Evolutionary conservation across 176 grass and related monocot species (phyloP), one percentile per base, ranked within the genome.

Genomic region (Aechmea fasciata): DNA sequence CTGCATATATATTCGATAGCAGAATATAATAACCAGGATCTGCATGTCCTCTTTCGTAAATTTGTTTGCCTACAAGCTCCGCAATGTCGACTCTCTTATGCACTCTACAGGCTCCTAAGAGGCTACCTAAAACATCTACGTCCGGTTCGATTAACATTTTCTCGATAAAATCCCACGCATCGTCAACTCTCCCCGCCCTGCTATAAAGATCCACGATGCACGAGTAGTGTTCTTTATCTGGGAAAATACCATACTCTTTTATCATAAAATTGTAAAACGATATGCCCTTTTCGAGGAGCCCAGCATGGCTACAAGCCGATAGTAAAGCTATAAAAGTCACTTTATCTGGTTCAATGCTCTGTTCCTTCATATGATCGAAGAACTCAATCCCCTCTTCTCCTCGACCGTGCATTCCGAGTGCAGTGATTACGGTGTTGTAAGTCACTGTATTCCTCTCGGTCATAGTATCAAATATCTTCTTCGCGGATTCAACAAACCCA

Each of bases 11-110:
- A 64, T 90, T 90, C 54, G 87, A 86, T 17, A 90, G 20, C 24
- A 90, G 77, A 83, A 90, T 77, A 63, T 86, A 81, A 51, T 90
- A 90, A n/a, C 87, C 87, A 64, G 87, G 80, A 83, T 90, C 83
- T 68, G 49, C 64, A 55, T 80, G 62, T 11, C 75, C 83, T 68
- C 70, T 77, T 57, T 85, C 83, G 77, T 85, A 85, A 79, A 86
- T 90, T 71, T 47, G 71, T 57, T 68, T 48, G 9, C 79, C 64
- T 28, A 80, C 80, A 23, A 83, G 66, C 53, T 83, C 87, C 80
- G 87, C 87, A 83, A 90, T 79, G 54, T 90, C 83, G 70, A 80
- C 67, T 80, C 87, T 90, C 11, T 86, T 83, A 77, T 90, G 80
- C 49, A 80, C 80, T 72, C 83, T 90, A 69, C 80, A 90, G 4